Base-by-base conservation (phyloP, 441 rosid species). In the Manihot esculenta region DNA sequence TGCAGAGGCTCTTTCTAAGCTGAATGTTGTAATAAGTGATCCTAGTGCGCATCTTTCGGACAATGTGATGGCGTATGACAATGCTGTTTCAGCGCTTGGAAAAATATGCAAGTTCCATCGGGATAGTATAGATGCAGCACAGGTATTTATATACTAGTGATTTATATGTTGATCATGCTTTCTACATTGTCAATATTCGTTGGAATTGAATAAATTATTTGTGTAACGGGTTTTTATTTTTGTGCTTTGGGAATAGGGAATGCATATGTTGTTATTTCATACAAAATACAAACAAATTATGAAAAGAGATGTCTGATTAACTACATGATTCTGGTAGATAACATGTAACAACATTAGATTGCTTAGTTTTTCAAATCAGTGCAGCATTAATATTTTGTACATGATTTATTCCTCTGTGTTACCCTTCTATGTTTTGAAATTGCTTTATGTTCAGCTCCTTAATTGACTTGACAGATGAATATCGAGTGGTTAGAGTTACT, bases 21-120 rank as follows among this genome's bases (percentile, higher is more conserved):
- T 96, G 76, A 90, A 93, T 83, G 81, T 88, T 79, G 99, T 96
- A 73, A 82, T 96, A 71, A 79, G 84, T 67, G 88, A 87, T 73
- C 94, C 98, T 63, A 89, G 83, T 78, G 94, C 98, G 18, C 79
- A 78, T 80, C 89, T 87, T 71, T 51, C 97, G 35, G 98, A 93
- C 77, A 90, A 93, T 78, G 79, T 91, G 55, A 90, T 93, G 99
- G 99, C 94, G 74, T 91, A 93, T 85, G 99, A 96, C 75, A 96
- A 96, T 88, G 99, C 99, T 77, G 99, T 96, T 76, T 96, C 99
- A 21, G 97, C 99, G 63, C 86, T 96, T 68, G 99, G 99, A 78
- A 96, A 96, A 85, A 93, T 93, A 75, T 93, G 98, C 77, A 92
- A 87, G 77, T 91, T 83, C 72, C 97, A 93, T 78, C 96, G 98